phyloP scores from a whole-genome alignment of 345 rosid genomes.

The Cardamine resedifolia region DNA sequence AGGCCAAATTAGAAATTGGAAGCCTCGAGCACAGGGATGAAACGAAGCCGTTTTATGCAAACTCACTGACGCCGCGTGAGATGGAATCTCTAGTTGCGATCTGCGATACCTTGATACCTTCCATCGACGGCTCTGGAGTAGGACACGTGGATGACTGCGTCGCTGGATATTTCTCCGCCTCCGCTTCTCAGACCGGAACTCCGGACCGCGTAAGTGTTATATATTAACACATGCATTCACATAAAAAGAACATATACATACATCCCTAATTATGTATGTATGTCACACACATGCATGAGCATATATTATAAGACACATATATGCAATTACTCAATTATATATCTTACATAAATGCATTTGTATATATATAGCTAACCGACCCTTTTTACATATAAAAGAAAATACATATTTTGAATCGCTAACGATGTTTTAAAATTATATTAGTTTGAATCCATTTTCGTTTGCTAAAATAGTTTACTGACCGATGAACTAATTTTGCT shows the following conservation, averaged over 20 bases:
- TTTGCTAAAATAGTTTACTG: not conserved
- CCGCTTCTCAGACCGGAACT: conserved; percentile 75
- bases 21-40: conserved; percentile 11
- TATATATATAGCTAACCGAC: not conserved
- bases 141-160: conserved; percentile 23
- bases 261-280: not conserved
- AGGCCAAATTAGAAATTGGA: not conserved
- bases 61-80: conserved; percentile 52
- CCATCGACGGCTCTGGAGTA: conserved; percentile 30
- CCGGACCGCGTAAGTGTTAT: conserved; percentile 54
- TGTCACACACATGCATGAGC: conserved; percentile 7
- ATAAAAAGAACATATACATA: not conserved
- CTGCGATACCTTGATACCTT: conserved; percentile 69
- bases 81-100: conserved; percentile 72
- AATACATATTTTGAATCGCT: not conserved
- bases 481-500: not conserved
- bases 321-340: not conserved
- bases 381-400: not conserved
- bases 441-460: not conserved
- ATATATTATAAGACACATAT: not conserved
- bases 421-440: not conserved
- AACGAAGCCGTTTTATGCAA: conserved; percentile 39
- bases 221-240: conserved; percentile 8
- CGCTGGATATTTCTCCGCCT: conserved; percentile 47
- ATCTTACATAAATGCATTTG: not conserved